These are phyloP conservation scores for Neohortaea acidophila DNA, from an alignment of 495 filamentous ascomycete genomes.

Conservation along the genomic window DNA sequence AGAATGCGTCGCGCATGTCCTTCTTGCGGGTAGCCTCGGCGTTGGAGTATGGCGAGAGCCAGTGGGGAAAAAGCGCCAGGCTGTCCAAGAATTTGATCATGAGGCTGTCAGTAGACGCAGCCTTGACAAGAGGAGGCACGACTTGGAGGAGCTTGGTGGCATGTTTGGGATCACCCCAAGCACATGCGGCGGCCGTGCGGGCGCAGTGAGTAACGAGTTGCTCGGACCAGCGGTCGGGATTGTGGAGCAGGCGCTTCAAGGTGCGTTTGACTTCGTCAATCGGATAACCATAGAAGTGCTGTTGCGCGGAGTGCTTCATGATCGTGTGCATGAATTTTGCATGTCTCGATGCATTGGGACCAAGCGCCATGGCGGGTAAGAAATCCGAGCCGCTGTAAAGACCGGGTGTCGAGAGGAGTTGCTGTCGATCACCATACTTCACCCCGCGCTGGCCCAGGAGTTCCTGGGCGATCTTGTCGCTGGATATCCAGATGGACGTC, in stretches of 20 bases:
- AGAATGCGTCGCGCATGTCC: conserved; percentile 24
- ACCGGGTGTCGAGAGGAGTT: conserved; percentile 8
- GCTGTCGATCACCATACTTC: conserved; percentile 12
- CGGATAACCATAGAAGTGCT: conserved; percentile 4
- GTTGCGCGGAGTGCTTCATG: conserved; percentile 7
- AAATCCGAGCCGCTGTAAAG: conserved; percentile 8
- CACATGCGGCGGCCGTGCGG: conserved; percentile 41
- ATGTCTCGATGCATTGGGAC: conserved; percentile 5
- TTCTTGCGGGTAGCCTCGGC: conserved; percentile 22
- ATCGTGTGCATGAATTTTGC: conserved; percentile 14
- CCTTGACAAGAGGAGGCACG: conserved; percentile 41
- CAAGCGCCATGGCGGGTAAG: conserved; percentile 6
- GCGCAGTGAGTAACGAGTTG: conserved; percentile 45
- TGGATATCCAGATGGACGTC: conserved; percentile 38
- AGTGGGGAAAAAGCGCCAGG: conserved; percentile 23
- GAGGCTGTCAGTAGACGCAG: conserved; percentile 40
- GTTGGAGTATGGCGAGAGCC: conserved; percentile 22
- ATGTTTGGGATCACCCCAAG: conserved; percentile 40
- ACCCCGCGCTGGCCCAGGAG: conserved; percentile 27
- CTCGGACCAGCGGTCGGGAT: conserved; percentile 32
- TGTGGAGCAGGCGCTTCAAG: conserved; percentile 21
- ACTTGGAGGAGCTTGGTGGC: conserved; percentile 34
- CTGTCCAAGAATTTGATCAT: conserved; percentile 34
- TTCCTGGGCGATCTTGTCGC: conserved; percentile 42
- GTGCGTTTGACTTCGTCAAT: conserved; percentile 20